phyloP scores from a whole-genome alignment of 192 early-diverging fungal species.

The Bifiguratus adelaidae region DNA sequence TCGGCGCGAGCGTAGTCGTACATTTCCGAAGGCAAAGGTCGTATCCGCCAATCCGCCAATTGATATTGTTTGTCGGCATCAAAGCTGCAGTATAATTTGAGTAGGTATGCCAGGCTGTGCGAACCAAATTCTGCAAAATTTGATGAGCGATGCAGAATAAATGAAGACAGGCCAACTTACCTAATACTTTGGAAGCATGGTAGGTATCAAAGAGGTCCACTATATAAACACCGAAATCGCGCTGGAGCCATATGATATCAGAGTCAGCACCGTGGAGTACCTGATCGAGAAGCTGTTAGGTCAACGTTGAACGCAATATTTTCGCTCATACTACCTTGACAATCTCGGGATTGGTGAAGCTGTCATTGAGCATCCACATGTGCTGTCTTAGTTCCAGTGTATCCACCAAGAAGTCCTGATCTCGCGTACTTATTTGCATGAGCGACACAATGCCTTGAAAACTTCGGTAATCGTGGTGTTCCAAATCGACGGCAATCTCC shows the following conservation, averaged over 20 bases:
- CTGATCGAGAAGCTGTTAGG: conserved; percentile 6
- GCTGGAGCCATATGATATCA: conserved; percentile 95
- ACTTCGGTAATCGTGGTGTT: conserved; percentile 92
- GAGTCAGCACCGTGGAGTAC: conserved; percentile 92
- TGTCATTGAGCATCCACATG: conserved; percentile 67
- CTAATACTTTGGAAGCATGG: conserved; percentile 80
- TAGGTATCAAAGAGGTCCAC: conserved; percentile 97
- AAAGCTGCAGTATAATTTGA: conserved; percentile 68
- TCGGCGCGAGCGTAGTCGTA: conserved; percentile 84
- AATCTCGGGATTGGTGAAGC: conserved; percentile 78
- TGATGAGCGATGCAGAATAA: neutral
- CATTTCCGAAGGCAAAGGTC: conserved; percentile 93
- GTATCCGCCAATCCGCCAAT: conserved; percentile 93
- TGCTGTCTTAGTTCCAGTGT: conserved; percentile 66
- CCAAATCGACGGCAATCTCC: conserved; percentile 92
- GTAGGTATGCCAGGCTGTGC: conserved; percentile 75
- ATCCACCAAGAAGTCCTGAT: conserved; percentile 86
- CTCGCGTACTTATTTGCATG: conserved; percentile 85
- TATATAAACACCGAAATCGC: conserved; percentile 94
- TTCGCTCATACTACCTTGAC: conserved; percentile 59
- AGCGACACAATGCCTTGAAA: conserved; percentile 94
- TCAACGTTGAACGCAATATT: neutral
- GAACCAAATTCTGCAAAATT: conserved; percentile 43
- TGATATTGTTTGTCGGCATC: conserved; percentile 91
- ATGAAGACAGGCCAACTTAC: conserved; percentile 5